Conservation (phyloP, 768 basidiomycete genomes). For the Lentinula edodes region DNA sequence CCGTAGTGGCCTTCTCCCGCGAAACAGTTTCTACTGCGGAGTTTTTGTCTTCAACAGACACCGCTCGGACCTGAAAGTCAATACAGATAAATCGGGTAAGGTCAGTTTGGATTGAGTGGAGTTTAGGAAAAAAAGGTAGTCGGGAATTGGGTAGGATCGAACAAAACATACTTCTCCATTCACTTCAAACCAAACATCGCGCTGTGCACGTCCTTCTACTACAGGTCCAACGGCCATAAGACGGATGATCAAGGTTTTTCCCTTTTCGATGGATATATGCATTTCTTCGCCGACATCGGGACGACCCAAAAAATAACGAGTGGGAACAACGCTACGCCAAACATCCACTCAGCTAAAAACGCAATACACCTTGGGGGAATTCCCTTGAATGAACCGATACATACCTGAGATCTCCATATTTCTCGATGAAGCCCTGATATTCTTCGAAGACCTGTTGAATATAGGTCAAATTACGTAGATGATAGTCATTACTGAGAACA, state of each 20-base stretch:
- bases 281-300: constrained; percentile 93
- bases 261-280: constrained; percentile 93
- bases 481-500: constrained; percentile 5
- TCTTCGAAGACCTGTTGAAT: constrained; percentile 85
- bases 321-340: constrained; percentile 78
- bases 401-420: constrained; percentile 91
- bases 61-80: constrained; percentile 74
- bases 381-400: constrained; percentile 13
- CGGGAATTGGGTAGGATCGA: neutral
- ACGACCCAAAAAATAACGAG: constrained; percentile 94
- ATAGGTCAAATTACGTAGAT: neutral
- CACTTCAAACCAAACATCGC: constrained; percentile 98
- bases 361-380: constrained; percentile 1
- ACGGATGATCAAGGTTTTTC: constrained; percentile 94
- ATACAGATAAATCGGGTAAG: constrained; percentile 8
- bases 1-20: constrained; percentile 89
- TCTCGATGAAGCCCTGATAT: constrained; percentile 90
- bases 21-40: constrained; percentile 94
- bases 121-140: neutral
- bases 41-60: constrained; percentile 93
- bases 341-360: constrained; percentile 4
- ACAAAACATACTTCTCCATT: constrained; percentile 74
- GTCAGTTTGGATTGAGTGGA: constrained; percentile 8
- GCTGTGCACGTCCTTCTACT: constrained; percentile 84
- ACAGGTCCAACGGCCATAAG: constrained; percentile 94